Evolutionary conservation across 2,329 filamentous ascomycete species (phyloP).

Genomic region (Penicillium crustosum): DNA sequence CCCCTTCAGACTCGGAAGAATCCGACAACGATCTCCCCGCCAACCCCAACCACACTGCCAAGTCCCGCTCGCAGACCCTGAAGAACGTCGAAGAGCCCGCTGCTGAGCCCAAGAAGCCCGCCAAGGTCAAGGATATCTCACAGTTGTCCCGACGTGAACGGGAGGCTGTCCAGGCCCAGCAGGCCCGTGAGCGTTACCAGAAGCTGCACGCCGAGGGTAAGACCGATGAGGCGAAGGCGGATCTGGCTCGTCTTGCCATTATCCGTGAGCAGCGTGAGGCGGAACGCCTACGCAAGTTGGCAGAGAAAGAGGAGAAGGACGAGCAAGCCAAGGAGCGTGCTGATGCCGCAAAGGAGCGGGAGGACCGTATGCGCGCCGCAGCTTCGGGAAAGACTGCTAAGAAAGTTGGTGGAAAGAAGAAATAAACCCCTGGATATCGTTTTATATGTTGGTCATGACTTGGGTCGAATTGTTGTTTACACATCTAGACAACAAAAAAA

Average conservation of each 20-base stretch:
- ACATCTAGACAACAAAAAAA: conserved; percentile 2
- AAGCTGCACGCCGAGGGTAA: conserved; percentile 93
- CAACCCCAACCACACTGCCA: conserved; percentile 81
- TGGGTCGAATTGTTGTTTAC: background rate
- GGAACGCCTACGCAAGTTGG: conserved; percentile 79
- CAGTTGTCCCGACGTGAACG: conserved; percentile 67
- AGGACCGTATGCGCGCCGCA: conserved; percentile 42
- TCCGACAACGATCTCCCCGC: conserved; percentile 58
- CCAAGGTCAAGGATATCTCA: conserved; percentile 47
- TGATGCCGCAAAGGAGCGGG: conserved; percentile 35
- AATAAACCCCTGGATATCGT: conserved; percentile 12
- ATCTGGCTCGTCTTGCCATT: conserved; percentile 76
- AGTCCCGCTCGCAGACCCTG: conserved; percentile 68
- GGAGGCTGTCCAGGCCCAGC: conserved; percentile 80
- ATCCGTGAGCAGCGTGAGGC: conserved; percentile 84
- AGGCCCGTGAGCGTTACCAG: conserved; percentile 85
- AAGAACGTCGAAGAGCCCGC: conserved; percentile 61
- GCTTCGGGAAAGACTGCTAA: conserved; percentile 37
- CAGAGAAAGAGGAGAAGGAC: conserved; percentile 59
- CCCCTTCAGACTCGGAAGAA: conserved; percentile 64
- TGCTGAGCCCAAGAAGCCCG: conserved; percentile 42
- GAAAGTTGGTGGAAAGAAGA: conserved; percentile 36
- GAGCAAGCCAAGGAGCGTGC: conserved; percentile 41
- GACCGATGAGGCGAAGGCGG: conserved; percentile 90
- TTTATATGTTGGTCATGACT: conserved; percentile 3